Evolutionary conservation across 176 grass and related monocot species (phyloP).

Genomic region (Triticum turgidum): DNA sequence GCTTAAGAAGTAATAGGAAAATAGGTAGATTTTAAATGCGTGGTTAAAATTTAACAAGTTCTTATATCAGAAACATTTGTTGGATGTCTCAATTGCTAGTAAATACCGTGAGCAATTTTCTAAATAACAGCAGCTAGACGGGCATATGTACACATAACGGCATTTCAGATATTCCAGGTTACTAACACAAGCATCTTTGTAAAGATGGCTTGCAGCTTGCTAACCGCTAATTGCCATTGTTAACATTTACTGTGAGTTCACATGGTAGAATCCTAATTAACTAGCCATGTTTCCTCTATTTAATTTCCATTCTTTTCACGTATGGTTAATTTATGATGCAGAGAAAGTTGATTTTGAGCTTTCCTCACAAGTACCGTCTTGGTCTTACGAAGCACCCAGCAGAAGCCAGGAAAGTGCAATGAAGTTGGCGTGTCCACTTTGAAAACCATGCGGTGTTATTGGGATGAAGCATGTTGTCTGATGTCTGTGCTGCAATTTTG

Average conservation of each 20-base stretch:
- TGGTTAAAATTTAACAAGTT: background rate
- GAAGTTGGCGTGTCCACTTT: background rate
- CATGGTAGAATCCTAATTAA: background rate
- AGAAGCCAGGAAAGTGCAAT: constrained; percentile 31
- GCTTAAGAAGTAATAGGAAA: background rate
- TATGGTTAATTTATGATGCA: constrained; percentile 26
- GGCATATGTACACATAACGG: background rate
- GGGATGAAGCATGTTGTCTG: background rate
- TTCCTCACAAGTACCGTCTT: constrained; percentile 77
- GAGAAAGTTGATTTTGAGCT: constrained; percentile 83
- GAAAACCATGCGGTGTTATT: background rate
- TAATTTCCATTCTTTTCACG: background rate
- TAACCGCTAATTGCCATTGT: background rate
- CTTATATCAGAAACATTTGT: background rate
- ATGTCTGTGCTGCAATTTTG: background rate
- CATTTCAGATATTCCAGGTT: background rate
- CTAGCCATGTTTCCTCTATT: background rate
- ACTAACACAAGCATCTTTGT: background rate
- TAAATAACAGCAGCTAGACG: background rate
- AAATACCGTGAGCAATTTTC: background rate
- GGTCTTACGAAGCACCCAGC: constrained; percentile 48
- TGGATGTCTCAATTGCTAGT: background rate
- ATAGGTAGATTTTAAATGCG: background rate
- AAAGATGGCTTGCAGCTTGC: background rate
- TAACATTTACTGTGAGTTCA: background rate